Evolutionary conservation across 75 land plant species (phyloP).

Genomic region (Larix kaempferi): DNA sequence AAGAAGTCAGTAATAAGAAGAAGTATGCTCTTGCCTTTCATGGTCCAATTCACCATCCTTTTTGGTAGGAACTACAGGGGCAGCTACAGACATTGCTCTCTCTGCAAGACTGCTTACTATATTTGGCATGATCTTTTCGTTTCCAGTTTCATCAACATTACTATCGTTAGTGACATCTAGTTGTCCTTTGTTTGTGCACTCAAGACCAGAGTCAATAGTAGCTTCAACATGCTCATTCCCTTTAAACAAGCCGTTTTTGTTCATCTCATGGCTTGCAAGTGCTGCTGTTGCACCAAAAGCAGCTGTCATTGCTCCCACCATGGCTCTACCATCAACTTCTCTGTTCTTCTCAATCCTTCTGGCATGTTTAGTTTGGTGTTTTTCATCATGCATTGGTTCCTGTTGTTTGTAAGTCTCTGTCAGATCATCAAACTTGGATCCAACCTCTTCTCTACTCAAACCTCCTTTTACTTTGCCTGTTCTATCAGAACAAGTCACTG

Average conservation of each 20-base stretch:
- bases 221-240: background rate
- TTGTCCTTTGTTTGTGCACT: background rate
- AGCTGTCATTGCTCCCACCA: constrained; percentile 88
- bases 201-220: background rate
- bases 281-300: constrained; percentile 89
- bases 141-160: constrained; percentile 14
- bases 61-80: constrained; percentile 92
- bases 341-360: background rate
- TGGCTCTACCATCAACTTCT: constrained; percentile 17
- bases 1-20: background rate
- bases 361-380: constrained; percentile 8
- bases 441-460: constrained; percentile 1
- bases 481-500: background rate
- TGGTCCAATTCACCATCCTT: constrained; percentile 90
- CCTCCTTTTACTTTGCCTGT: no score
- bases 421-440: background rate
- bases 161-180: constrained; percentile 1
- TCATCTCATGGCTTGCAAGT: constrained; percentile 46
- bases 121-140: constrained; percentile 36
- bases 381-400: constrained; percentile 4
- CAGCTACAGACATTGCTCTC: constrained; percentile 95
- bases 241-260: background rate
- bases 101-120: constrained; percentile 83
- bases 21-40: constrained; percentile 55
- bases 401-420: constrained; percentile 1